Evolutionary conservation across 2,329 filamentous ascomycete genomes (phyloP), one percentile per base, ranked within the genome.

Genomic region (Penicillium sp.): DNA sequence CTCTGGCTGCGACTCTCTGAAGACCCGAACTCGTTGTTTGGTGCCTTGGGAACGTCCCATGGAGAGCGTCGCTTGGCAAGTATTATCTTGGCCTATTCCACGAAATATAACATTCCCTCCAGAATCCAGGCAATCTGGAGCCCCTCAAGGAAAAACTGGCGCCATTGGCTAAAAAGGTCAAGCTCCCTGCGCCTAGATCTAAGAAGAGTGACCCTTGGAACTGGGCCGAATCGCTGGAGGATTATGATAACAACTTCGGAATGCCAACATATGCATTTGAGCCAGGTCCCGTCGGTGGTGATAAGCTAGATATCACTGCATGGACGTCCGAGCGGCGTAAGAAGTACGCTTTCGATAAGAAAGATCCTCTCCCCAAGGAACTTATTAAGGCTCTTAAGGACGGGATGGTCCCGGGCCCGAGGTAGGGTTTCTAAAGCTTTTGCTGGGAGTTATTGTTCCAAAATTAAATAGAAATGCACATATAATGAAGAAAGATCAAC

Each of bases 1-100:
- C 52, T 73, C 29, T 31, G 29, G 29, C 13, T 31, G 9, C 29
- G 29, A 13, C 29, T 31, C 5, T 13, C 29, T 4, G 29, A 31
- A 31, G 29, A 31, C 2, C 29, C 29, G 5, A 13, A 14, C 29
- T 14, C 29, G 11, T 13, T 31, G 14, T 31, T 31, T 31, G 9
- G 2, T 2, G 29, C 5, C 10, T 13, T 31, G 11, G 2, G 9
- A 4, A 14, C 11, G 9, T 31, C 29, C 5, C 11, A 7, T 31
- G 29, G 29, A 14, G 14, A 10, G 11, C 29, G 29, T 11, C 29
- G 29, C 1, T 31, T 31, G 29, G 29, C 7, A 4, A 31, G 29
- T 31, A 31, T 31, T n/a, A 31, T 31, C 29, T 4, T 31, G 29
- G 29, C 29, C 14, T 31, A 31, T 31, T 10, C 29, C 10, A 31